phyloP scores from a whole-genome alignment of 1,139 yeast genomes.

The Candida freyschussii region DNA sequence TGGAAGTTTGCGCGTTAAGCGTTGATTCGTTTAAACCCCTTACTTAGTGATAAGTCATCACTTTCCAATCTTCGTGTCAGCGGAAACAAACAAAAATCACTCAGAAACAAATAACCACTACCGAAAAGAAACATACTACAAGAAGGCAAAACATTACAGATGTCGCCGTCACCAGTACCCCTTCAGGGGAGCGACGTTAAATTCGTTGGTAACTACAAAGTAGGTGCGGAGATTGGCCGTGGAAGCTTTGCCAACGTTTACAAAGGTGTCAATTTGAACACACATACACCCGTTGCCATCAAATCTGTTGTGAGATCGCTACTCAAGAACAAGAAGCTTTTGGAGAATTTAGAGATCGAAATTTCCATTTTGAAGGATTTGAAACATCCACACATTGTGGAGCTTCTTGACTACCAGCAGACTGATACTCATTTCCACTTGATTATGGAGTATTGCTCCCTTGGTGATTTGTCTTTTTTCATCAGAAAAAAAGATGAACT shows the following conservation, averaged over 20 bases:
- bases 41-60: too few species aligned
- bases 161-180: conserved; percentile 9
- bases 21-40: too few species aligned
- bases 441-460: conserved; percentile 95
- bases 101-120: too few species aligned
- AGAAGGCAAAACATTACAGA: too few species aligned
- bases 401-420: conserved; percentile 74
- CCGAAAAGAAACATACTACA: too few species aligned
- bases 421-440: conserved; percentile 78
- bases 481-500: conserved; percentile 73
- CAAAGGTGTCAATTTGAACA: conserved; percentile 49
- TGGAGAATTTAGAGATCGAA: conserved; percentile 89
- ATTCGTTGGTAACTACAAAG: conserved; percentile 41
- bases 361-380: conserved; percentile 79
- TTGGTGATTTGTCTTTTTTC: conserved; percentile 88
- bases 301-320: conserved; percentile 83
- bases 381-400: conserved; percentile 91
- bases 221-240: conserved; percentile 79
- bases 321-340: conserved; percentile 75
- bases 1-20: too few species aligned
- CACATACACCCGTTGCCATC: conserved; percentile 69
- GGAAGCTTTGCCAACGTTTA: conserved; percentile 96
- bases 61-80: too few species aligned
- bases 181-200: conserved; percentile 13
- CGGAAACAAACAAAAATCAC: too few species aligned